phyloP scores from a whole-genome alignment of 2,329 filamentous ascomycete species.

The Coniella lustricola region DNA sequence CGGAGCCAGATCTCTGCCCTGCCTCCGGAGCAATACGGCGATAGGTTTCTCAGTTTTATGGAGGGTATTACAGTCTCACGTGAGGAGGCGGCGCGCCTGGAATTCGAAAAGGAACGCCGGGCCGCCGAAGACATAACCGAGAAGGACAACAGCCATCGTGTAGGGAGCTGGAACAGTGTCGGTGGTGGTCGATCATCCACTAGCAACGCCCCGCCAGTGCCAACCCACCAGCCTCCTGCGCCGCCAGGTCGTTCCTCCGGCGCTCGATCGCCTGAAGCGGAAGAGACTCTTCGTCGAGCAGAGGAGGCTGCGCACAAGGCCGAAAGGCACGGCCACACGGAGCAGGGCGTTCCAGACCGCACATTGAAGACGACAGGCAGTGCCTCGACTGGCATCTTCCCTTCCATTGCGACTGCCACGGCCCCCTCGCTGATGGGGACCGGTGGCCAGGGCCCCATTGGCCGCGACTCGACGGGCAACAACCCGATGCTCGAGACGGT shows the following conservation, averaged over 20 bases:
- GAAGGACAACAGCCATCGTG: slow-evolving; percentile 25
- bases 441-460: slow-evolving; percentile 19
- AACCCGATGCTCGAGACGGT: slow-evolving; percentile 66
- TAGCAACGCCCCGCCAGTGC: slow-evolving; percentile 35
- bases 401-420: slow-evolving; percentile 16
- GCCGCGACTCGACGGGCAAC: slow-evolving; percentile 43
- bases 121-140: slow-evolving; percentile 31
- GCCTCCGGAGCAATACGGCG: slow-evolving; percentile 82
- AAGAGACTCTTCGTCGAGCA: slow-evolving; percentile 35
- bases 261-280: slow-evolving; percentile 30
- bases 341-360: slow-evolving; percentile 54
- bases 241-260: slow-evolving; percentile 27
- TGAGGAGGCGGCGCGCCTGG: slow-evolving; percentile 72
- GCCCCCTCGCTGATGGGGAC: slow-evolving; percentile 12
- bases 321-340: slow-evolving; percentile 26
- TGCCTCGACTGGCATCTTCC: slow-evolving; percentile 16
- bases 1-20: slow-evolving; percentile 87
- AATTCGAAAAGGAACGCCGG: slow-evolving; percentile 49
- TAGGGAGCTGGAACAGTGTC: slow-evolving; percentile 31
- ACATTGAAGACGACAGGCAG: slow-evolving; percentile 37
- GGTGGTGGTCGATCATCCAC: slow-evolving; percentile 25
- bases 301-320: slow-evolving; percentile 30
- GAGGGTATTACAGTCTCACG: slow-evolving; percentile 81
- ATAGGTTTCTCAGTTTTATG: slow-evolving; percentile 91
- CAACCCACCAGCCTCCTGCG: slow-evolving; percentile 38